Evolutionary conservation across 169 alveolate genomes (phyloP).

Genomic region (Cryptosporidium sp.): DNA sequence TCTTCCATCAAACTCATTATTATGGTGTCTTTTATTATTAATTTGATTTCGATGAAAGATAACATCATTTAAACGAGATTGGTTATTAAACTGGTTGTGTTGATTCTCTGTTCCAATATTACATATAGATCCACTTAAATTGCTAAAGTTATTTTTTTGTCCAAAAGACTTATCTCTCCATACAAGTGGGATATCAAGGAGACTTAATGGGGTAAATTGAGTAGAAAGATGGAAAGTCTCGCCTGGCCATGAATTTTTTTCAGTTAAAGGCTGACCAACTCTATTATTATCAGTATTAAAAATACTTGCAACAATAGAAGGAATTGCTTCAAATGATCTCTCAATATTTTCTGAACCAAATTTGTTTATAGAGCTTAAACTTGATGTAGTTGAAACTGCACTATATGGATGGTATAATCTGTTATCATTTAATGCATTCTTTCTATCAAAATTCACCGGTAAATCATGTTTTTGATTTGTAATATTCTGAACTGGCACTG

Average conservation of each 20-base stretch:
- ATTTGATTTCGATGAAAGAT: background rate
- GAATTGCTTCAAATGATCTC: background rate
- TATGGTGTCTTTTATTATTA: slow-evolving; percentile 21
- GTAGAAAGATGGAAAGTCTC: background rate
- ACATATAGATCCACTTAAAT: slow-evolving; percentile 11
- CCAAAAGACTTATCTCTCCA: slow-evolving; percentile 41
- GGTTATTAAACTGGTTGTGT: background rate
- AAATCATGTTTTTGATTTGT: background rate
- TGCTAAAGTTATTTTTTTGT: background rate
- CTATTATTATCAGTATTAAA: slow-evolving; percentile 3
- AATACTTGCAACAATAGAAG: slow-evolving; percentile 39
- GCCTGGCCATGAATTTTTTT: background rate
- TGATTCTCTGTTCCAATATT: slow-evolving; percentile 3
- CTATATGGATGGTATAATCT: slow-evolving; percentile 52
- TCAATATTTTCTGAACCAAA: slow-evolving; percentile 28
- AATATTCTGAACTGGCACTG: slow-evolving; percentile 25
- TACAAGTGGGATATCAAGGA: slow-evolving; percentile 57
- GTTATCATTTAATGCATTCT: background rate
- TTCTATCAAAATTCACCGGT: background rate
- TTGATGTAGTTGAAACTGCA: slow-evolving; percentile 34
- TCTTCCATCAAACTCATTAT: slow-evolving; percentile 3
- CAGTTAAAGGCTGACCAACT: background rate
- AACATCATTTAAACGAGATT: slow-evolving; percentile 4
- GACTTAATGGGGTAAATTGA: slow-evolving; percentile 53
- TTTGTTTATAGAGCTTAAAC: background rate